Evolutionary conservation across 805 yeast species (phyloP).

Genomic region (Kodamaea leandrae): DNA sequence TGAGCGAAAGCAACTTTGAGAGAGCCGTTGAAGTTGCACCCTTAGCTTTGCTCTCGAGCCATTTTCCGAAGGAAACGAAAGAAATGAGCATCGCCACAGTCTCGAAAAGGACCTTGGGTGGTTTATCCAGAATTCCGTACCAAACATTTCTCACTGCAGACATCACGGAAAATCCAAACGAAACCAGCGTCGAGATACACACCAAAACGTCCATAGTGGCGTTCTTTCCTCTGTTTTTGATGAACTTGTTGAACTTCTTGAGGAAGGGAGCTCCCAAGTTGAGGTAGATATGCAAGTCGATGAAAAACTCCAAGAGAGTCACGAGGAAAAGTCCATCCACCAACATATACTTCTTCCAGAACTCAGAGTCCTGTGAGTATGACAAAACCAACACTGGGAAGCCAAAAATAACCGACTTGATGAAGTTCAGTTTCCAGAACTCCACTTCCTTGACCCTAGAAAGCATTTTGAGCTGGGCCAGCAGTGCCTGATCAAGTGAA

Average conservation of each 20-base stretch:
- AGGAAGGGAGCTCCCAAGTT: slow-evolving; percentile 67
- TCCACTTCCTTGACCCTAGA: slow-evolving; percentile 68
- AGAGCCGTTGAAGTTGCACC: slow-evolving; percentile 91
- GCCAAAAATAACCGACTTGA: slow-evolving; percentile 54
- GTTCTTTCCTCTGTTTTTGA: slow-evolving; percentile 54
- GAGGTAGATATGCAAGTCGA: slow-evolving; percentile 62
- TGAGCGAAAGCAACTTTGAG: slow-evolving; percentile 71
- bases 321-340: slow-evolving; percentile 62
- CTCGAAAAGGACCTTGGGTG: slow-evolving; percentile 78
- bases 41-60: slow-evolving; percentile 87
- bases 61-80: slow-evolving; percentile 87
- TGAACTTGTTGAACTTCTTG: slow-evolving; percentile 59
- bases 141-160: slow-evolving; percentile 53
- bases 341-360: slow-evolving; percentile 32
- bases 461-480: slow-evolving; percentile 67
- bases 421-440: slow-evolving; percentile 63
- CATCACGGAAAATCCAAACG: slow-evolving; percentile 69
- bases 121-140: slow-evolving; percentile 34
- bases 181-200: slow-evolving; percentile 74
- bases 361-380: slow-evolving; percentile 42
- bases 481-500: slow-evolving; percentile 50
- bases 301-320: slow-evolving; percentile 54
- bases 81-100: slow-evolving; percentile 81
- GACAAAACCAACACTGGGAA: slow-evolving; percentile 56
- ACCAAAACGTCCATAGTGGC: slow-evolving; percentile 93